Percentiles rank a stretch among this genome's conserved stretches.
Evolutionary conservation across 805 yeast species (phyloP).

Genomic region (Metahyphopichia silvanorum): DNA sequence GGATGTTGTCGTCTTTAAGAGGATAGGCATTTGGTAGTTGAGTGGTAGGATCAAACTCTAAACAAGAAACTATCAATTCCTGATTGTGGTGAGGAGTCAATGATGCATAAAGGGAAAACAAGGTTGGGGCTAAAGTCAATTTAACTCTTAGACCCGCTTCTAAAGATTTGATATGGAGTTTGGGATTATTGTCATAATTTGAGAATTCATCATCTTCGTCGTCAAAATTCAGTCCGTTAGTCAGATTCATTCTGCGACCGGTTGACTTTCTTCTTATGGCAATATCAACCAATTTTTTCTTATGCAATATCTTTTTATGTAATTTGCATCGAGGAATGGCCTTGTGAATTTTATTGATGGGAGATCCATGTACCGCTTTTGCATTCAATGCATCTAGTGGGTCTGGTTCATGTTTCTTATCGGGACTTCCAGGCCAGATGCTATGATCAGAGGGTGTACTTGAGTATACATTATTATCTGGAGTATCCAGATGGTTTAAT

Average conservation of each 20-base stretch:
- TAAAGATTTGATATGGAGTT: conserved; percentile 41
- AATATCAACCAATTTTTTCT: conserved; percentile 19
- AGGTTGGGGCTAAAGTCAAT: conserved; percentile 43
- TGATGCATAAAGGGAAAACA: conserved; percentile 42
- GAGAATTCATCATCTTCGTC: conserved; percentile 1
- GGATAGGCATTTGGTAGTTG: background rate
- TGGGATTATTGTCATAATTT: conserved; percentile 13
- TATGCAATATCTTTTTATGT: conserved; percentile 7
- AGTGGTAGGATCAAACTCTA: conserved; percentile 3
- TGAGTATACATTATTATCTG: background rate
- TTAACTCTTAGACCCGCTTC: conserved; percentile 52
- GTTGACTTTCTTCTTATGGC: conserved; percentile 31
- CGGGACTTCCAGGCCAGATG: too few relatives aligned
- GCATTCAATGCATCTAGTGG: too few relatives aligned
- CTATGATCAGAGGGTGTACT: too few relatives aligned
- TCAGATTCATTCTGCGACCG: conserved; percentile 10
- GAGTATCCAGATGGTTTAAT: background rate
- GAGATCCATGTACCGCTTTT: too few relatives aligned
- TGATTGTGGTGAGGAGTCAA: conserved; percentile 34
- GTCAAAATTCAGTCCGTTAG: conserved; percentile 3
- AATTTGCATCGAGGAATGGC: conserved; percentile 5
- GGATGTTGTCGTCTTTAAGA: conserved; percentile 5
- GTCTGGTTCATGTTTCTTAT: too few relatives aligned
- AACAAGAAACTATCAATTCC: conserved; percentile 12
- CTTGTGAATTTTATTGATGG: conserved; percentile 2